These are phyloP conservation scores for Aspergillus sp. DNA, from an alignment of 2,329 filamentous ascomycete genomes.

Conservation along the genomic window DNA sequence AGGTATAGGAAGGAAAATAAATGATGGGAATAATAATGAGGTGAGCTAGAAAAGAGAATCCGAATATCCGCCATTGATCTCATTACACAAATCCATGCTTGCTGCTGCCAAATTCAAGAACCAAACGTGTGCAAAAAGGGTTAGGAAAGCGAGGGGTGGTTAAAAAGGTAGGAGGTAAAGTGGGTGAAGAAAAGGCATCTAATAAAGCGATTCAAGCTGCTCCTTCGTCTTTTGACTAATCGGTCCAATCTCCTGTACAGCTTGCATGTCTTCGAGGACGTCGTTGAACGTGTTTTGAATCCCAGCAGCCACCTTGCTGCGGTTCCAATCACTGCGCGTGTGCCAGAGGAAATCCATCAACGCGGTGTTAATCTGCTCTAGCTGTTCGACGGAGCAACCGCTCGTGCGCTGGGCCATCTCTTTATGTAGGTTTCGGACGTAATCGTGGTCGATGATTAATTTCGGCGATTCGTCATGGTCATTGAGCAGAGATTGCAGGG, in stretches of 20 bases:
- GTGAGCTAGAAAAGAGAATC: slow-evolving; percentile 4
- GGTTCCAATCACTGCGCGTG: slow-evolving; percentile 77
- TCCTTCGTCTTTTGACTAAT: slow-evolving; percentile 38
- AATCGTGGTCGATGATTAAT: slow-evolving; percentile 46
- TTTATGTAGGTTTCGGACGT: slow-evolving; percentile 60
- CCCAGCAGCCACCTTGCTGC: slow-evolving; percentile 66
- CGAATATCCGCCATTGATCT: slow-evolving; percentile 16
- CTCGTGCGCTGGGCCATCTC: slow-evolving; percentile 67
- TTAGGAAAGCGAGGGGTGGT: neutral
- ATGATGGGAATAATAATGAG: slow-evolving; percentile 1
- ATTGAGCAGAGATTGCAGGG: slow-evolving; percentile 36
- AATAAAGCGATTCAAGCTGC: slow-evolving; percentile 24
- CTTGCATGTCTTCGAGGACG: slow-evolving; percentile 57
- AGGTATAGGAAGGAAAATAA: slow-evolving; percentile 9
- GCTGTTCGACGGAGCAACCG: slow-evolving; percentile 84
- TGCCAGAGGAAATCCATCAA: slow-evolving; percentile 91
- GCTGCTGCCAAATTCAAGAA: slow-evolving; percentile 15
- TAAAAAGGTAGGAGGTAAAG: neutral
- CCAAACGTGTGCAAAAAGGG: slow-evolving; percentile 8
- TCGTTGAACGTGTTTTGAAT: slow-evolving; percentile 74
- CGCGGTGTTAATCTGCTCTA: slow-evolving; percentile 88
- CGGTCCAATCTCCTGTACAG: slow-evolving; percentile 48
- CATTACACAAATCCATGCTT: slow-evolving; percentile 19
- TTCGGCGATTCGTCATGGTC: slow-evolving; percentile 31
- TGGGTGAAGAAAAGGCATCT: slow-evolving; percentile 1